These are phyloP conservation scores for Ganoderma lingzhi DNA, from an alignment of 1,284 basidiomycete genomes.

Conservation along the genomic window DNA sequence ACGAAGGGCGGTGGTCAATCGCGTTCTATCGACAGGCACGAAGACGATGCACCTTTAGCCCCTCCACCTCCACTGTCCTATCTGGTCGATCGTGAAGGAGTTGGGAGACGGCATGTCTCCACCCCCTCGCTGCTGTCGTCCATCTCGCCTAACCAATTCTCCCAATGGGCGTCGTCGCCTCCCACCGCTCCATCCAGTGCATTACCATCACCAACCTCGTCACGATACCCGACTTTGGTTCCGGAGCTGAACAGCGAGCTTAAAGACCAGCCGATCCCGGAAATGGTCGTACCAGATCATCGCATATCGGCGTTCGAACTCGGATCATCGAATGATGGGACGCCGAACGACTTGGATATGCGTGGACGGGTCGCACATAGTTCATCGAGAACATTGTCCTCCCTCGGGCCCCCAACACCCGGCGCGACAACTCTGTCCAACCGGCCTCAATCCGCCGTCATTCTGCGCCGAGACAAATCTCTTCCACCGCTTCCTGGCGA, in stretches of 20 bases:
- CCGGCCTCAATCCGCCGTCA: constrained; percentile 44
- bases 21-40: constrained; percentile 53
- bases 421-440: constrained; percentile 40
- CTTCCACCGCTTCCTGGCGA: constrained; percentile 79
- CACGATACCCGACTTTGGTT: constrained; percentile 63
- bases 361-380: constrained; percentile 41
- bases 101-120: constrained; percentile 63
- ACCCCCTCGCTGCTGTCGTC: constrained; percentile 71
- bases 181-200: constrained; percentile 77
- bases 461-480: constrained; percentile 71
- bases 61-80: constrained; percentile 89
- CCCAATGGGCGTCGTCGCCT: constrained; percentile 67
- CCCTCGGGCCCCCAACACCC: constrained; percentile 41
- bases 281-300: constrained; percentile 35
- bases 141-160: constrained; percentile 61
- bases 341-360: constrained; percentile 33
- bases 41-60: constrained; percentile 78
- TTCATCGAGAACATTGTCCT: constrained; percentile 40
- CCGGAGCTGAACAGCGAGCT: constrained; percentile 53
- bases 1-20: constrained; percentile 43
- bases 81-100: constrained; percentile 73
- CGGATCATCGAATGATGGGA: constrained; percentile 23
- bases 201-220: constrained; percentile 76
- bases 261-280: constrained; percentile 44
- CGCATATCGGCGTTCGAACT: constrained; percentile 34